Evolutionary conservation across 1,284 basidiomycete genomes (phyloP), one percentile per base, ranked within the genome.

Genomic region (Puccinia polysora): DNA sequence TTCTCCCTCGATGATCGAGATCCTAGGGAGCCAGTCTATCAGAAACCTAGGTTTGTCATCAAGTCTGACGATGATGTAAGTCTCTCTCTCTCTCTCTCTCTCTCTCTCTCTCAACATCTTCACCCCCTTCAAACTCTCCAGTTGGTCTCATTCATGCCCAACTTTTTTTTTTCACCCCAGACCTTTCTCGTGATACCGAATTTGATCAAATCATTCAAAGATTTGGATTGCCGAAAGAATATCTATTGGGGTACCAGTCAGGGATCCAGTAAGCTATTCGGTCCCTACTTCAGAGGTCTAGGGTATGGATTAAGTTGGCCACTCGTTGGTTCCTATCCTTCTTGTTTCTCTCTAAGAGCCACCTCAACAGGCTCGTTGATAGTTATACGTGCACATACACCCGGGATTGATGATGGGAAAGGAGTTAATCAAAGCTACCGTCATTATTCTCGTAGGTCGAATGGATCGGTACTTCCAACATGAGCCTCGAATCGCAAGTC

Each of bases 21-120:
- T 53, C 47, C 47, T n/a, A 52, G 50, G 23, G 43, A 55, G 25
- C 14, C 28, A 25, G 23, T 58, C 5, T 30, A 45, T 49, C 40
- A 40, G 4, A 43, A 40, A 47, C 65, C 65, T 18, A 52, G 36
- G 8, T 69, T 69, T 59, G 55, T 69, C 4, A 58, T 69, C 25
- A 69, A 69, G 38, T 45, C 55, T 20, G 65, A 69, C 32, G 65
- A 69, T 43, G 65, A 69, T 59, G 65, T 69, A 49, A 49, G 65
- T 40, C 30, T 30, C 7, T 49, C 8, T 23, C 45, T 47, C 62
- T 49, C 36, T 63, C n/a, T 60, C 34, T 40, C 30, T 30, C 7
- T 49, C 8, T 23, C 45, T 47, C 62, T 49, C 36, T 63, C n/a
- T 60, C 58, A 12, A 32, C 4, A 60, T 23, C 15, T 23, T 63